These are phyloP conservation scores for Spergularia azorica DNA, from an alignment of 179 eudicot genomes.

Conservation along the genomic window DNA sequence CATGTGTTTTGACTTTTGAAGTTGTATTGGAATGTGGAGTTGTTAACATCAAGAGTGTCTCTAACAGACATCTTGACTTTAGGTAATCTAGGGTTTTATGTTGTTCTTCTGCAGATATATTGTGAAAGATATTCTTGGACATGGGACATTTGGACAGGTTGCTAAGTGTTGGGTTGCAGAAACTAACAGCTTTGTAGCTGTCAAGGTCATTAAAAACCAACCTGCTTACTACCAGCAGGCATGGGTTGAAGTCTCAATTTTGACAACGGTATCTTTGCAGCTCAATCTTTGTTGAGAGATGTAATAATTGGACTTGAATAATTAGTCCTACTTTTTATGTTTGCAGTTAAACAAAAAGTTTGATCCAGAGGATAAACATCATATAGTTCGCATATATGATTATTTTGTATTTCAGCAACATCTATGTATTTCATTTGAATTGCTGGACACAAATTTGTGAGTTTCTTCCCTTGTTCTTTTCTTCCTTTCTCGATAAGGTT, in stretches of 20 bases:
- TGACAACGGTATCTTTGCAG: constrained; percentile 61
- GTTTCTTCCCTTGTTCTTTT: constrained; percentile 26
- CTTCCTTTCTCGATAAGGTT: background rate
- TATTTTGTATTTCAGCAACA: constrained; percentile 88
- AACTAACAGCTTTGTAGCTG: constrained; percentile 77
- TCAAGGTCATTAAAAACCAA: constrained; percentile 91
- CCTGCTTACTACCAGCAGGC: constrained; percentile 97
- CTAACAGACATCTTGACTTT: background rate
- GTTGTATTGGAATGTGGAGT: background rate
- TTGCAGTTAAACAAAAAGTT: constrained; percentile 82
- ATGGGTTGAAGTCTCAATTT: constrained; percentile 89
- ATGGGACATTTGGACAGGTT: constrained; percentile 99
- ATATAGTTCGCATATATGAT: constrained; percentile 93
- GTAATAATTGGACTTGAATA: constrained; percentile 12
- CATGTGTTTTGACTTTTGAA: too few relatives aligned
- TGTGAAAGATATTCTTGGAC: constrained; percentile 96
- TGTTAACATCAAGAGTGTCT: background rate
- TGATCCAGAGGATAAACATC: constrained; percentile 98
- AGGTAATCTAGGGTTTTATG: background rate
- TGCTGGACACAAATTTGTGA: constrained; percentile 90
- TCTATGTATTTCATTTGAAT: constrained; percentile 89
- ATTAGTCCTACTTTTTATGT: constrained; percentile 21
- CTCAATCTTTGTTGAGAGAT: constrained; percentile 10
- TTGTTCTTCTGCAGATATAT: constrained; percentile 62
- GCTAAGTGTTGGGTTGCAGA: constrained; percentile 96